Conservation (phyloP, 2,329 filamentous ascomycete genomes). For the Ceratocystis harringtonii region DNA sequence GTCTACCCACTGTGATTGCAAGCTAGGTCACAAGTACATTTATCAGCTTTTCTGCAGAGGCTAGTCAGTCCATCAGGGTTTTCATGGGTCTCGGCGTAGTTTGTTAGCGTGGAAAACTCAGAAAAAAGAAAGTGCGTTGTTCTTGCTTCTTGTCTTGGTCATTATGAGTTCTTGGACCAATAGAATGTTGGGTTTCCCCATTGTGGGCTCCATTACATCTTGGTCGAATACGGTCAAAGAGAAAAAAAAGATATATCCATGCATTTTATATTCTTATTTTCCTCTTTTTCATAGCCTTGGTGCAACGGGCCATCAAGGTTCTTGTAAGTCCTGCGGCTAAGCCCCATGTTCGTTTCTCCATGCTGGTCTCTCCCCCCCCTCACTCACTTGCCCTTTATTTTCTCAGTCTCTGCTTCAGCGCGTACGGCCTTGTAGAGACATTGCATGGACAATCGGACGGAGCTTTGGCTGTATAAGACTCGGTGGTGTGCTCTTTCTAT, state of each 20-base stretch:
- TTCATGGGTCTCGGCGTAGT: neutral
- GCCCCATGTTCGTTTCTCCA: neutral
- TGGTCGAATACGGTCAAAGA: neutral
- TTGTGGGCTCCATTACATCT: neutral
- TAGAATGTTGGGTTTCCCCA: neutral
- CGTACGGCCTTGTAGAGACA: neutral
- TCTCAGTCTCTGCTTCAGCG: neutral
- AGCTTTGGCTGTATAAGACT: neutral
- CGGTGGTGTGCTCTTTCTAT: neutral
- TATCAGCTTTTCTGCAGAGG: neutral
- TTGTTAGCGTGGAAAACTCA: neutral
- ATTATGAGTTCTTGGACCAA: neutral
- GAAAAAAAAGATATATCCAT: neutral
- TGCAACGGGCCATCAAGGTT: constrained; percentile 14
- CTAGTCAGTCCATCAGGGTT: neutral
- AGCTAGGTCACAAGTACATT: neutral
- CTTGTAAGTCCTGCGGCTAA: constrained; percentile 1
- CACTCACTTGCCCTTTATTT: neutral
- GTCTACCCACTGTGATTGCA: neutral
- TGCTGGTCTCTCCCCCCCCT: neutral
- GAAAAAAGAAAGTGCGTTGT: neutral
- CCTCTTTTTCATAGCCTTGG: neutral
- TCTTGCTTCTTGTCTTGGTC: neutral
- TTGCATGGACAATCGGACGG: neutral
- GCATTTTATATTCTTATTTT: neutral